These are phyloP conservation scores for Clitopilus hobsonii DNA, from an alignment of 768 basidiomycete genomes.

Conservation along the genomic window DNA sequence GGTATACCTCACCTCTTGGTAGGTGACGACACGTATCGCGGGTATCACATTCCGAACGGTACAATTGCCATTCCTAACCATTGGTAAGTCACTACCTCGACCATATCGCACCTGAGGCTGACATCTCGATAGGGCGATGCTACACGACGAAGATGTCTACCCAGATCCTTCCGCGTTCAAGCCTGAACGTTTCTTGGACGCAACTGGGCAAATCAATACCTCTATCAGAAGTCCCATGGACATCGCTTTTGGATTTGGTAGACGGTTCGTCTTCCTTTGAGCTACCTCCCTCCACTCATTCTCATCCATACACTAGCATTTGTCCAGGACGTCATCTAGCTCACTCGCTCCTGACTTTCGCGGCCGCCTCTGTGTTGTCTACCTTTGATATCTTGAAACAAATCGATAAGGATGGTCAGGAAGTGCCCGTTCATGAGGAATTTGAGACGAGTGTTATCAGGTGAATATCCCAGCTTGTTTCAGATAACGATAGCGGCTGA, in stretches of 20 bases:
- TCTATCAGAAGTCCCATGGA: not conserved
- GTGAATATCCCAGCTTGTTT: not conserved
- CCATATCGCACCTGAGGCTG: not conserved
- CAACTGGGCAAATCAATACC: not conserved
- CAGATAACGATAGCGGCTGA: not conserved
- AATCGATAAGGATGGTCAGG: slow-evolving; percentile 12
- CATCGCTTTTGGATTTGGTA: not conserved
- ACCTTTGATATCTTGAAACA: slow-evolving; percentile 21
- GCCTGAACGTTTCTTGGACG: not conserved
- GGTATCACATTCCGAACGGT: slow-evolving; percentile 25
- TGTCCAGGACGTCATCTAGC: slow-evolving; percentile 34
- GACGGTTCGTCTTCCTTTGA: not conserved
- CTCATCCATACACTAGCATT: slow-evolving; percentile 10
- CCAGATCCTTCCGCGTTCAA: not conserved
- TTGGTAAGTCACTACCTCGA: not conserved
- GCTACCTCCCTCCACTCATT: not conserved
- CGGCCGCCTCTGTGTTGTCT: slow-evolving; percentile 23
- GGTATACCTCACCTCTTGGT: slow-evolving; percentile 21
- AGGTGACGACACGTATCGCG: slow-evolving; percentile 26
- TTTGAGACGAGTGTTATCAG: not conserved
- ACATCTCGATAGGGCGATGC: not conserved
- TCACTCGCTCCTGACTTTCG: slow-evolving; percentile 23
- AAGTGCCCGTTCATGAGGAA: slow-evolving; percentile 9
- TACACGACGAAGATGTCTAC: not conserved
- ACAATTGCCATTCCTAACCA: not conserved